A percentile compares a stretch with the other conserved stretches of the same genome.
These are phyloP conservation scores for Trichoderma simmonsii DNA, from an alignment of 2,329 filamentous ascomycete genomes.

Conservation along the genomic window DNA sequence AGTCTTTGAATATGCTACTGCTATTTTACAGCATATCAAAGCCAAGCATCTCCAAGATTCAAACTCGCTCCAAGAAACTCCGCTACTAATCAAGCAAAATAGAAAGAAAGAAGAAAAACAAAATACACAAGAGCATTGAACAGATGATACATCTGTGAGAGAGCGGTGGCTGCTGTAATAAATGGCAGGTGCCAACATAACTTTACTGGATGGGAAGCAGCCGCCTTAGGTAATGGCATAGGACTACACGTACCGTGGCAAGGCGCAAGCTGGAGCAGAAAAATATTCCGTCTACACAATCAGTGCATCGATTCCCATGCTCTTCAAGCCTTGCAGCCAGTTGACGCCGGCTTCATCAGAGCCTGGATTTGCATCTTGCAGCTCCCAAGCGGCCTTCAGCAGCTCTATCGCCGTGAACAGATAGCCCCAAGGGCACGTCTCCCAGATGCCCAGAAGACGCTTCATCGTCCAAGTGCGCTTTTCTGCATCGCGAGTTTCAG, in stretches of 20 bases:
- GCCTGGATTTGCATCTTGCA: conserved; percentile 36
- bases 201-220: not conserved
- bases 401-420: conserved; percentile 49
- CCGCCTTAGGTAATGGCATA: not conserved
- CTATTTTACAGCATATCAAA: not conserved
- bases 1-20: not conserved
- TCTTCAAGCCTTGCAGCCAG: conserved; percentile 44
- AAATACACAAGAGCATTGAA: not conserved
- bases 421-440: conserved; percentile 49
- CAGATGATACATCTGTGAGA: not conserved
- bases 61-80: not conserved
- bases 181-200: not conserved
- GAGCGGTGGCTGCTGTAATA: not conserved
- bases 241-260: not conserved
- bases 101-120: not conserved
- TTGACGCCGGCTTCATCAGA: conserved; percentile 27
- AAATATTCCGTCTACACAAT: conserved; percentile 38
- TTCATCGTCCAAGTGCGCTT: conserved; percentile 52
- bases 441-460: conserved; percentile 44
- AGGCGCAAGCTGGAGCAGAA: not conserved
- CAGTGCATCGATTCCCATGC: conserved; percentile 44
- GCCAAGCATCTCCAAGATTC: not conserved
- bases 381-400: conserved; percentile 45
- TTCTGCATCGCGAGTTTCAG: conserved; percentile 47
- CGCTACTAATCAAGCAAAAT: not conserved